Evolutionary conservation across 2,329 filamentous ascomycete species (phyloP).

Genomic region (Pestalotiopsis sp.): DNA sequence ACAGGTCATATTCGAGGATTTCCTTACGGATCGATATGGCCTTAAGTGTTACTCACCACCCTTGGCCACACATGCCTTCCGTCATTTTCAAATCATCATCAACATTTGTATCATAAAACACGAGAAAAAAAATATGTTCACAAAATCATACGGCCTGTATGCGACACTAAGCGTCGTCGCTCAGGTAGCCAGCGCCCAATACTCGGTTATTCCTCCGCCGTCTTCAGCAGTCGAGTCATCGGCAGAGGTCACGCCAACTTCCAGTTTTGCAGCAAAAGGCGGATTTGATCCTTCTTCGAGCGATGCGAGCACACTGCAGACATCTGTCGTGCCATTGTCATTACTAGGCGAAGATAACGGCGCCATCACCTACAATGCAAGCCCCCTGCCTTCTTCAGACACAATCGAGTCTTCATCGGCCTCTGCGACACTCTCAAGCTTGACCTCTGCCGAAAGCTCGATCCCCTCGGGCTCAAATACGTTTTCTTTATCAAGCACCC

Average conservation of each 20-base stretch:
- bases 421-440: neutral
- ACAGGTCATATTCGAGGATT: neutral
- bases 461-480: neutral
- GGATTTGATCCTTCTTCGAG: neutral
- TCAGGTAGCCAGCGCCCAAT: neutral
- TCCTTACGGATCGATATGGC: neutral
- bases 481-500: neutral
- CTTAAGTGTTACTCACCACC: neutral
- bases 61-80: neutral
- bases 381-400: neutral
- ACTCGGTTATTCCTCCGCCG: neutral
- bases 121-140: slow-evolving; percentile 1
- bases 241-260: neutral
- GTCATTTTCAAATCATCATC: neutral
- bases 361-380: neutral
- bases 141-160: slow-evolving; percentile 8
- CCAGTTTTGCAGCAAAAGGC: neutral
- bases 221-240: neutral
- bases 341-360: neutral
- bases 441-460: no score
- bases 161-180: neutral
- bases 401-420: neutral
- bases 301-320: neutral
- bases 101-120: neutral
- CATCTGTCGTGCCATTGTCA: neutral